These are phyloP conservation scores for Candida sphagnicola DNA, from an alignment of 805 yeast genomes.

Conservation along the genomic window DNA sequence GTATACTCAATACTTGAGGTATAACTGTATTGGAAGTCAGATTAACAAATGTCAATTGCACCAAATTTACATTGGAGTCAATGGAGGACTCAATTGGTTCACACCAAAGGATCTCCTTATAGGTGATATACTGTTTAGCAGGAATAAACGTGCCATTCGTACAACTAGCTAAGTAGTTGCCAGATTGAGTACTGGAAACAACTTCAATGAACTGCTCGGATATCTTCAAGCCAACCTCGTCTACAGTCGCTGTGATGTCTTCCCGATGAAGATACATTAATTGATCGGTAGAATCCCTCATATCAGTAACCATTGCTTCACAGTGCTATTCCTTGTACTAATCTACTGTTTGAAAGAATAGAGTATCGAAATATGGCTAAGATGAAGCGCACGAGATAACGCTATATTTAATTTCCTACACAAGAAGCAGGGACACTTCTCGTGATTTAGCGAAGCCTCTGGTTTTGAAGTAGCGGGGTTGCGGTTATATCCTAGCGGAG, in stretches of 20 bases:
- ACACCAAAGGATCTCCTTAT: slow-evolving; percentile 22
- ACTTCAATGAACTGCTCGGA: slow-evolving; percentile 12
- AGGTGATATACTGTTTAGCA: slow-evolving; percentile 13
- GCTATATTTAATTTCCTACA: no score
- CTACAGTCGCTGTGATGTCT: slow-evolving; percentile 7
- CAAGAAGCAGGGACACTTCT: no score
- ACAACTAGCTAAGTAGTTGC: neutral
- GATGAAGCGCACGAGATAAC: no score
- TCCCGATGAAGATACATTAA: slow-evolving; percentile 9
- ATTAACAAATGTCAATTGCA: slow-evolving; percentile 12
- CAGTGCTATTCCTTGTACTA: neutral
- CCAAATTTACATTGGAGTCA: slow-evolving; percentile 3
- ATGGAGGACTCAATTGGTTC: slow-evolving; percentile 9
- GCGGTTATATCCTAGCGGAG: no score
- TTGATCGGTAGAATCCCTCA: slow-evolving; percentile 2
- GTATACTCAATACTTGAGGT: slow-evolving; percentile 5
- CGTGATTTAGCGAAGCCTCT: no score
- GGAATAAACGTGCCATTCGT: neutral
- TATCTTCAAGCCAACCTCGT: slow-evolving; percentile 9
- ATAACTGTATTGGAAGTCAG: slow-evolving; percentile 5
- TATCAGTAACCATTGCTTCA: no score
- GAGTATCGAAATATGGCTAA: no score
- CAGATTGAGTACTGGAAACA: neutral
- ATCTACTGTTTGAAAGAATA: no score
- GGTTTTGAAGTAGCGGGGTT: no score